Evolutionary conservation across 2,329 filamentous ascomycete species (phyloP), one percentile per base, ranked within the genome.

Genomic region (Capronia americana): DNA sequence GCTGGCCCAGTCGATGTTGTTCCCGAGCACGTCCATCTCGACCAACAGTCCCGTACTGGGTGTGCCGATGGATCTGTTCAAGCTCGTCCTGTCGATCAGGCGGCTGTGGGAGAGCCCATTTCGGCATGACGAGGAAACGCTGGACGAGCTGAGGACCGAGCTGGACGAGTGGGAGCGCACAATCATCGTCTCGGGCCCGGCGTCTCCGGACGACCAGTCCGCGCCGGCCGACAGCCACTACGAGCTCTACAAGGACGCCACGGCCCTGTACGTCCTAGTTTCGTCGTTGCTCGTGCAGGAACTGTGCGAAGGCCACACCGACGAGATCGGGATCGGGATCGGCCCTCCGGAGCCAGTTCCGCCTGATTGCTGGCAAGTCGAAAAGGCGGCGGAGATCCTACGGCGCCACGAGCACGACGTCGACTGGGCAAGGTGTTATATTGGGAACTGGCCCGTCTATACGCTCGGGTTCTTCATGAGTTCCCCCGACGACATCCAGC

Each of bases 1-100:
- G 23, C 57, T 69, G 5, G 46, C 61, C 24, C 30, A 60, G 28
- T 65, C 67, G 8, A 65, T 32, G 11, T 34, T 69, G 38, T 69
- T 64, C 50, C 67, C 64, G 6, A 34, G 54, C n/a, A 41, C 60
- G 5, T 65, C 64, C 3, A 64, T 66, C 24, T 60, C 41, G 23
- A 61, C 51, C 64, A 69, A 69, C 30, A 69, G 67, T 50, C 67
- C 67, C 14, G 67, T 69, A 4, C 53, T 69, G 11, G 67, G 67
- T 4, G 44, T 67, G 12, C 67, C 67, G 14, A 20, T 66, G 32
- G 57, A 51, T 4, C 34, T 69, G 8, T 67, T 67, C 58, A 66
- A 58, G 30, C 24, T 67, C 12, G 61, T 64, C 12, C 38, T 69
- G n/a, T 67, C 67, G 1, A 51, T 67, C 44, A 69, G 62, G 50